Evolutionary conservation across 768 basidiomycete genomes (phyloP).

Genomic region (Gymnopilus dilepis): DNA sequence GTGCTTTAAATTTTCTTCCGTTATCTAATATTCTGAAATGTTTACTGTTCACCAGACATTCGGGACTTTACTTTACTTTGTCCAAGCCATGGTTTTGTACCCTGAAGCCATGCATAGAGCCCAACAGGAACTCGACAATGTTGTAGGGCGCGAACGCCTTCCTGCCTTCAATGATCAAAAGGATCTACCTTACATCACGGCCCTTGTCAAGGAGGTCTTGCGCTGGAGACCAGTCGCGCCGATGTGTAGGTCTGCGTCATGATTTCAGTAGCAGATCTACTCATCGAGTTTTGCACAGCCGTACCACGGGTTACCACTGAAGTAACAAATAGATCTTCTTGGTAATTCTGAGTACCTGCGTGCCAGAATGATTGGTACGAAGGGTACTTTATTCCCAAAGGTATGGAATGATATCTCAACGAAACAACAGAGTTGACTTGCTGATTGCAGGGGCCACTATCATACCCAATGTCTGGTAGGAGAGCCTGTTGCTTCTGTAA

Average conservation of each 20-base stretch:
- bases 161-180: constrained; percentile 23
- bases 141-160: constrained; percentile 24
- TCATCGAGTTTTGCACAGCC: background rate
- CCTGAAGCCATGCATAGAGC: constrained; percentile 23
- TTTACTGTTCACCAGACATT: background rate
- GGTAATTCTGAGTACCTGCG: too few species aligned
- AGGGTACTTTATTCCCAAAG: constrained; percentile 48
- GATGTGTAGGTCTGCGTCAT: constrained; percentile 15
- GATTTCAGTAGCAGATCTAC: background rate
- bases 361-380: constrained; percentile 46
- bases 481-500: too few species aligned
- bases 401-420: background rate
- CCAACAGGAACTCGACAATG: constrained; percentile 26
- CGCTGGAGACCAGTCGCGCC: constrained; percentile 25
- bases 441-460: background rate
- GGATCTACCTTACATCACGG: constrained; percentile 18
- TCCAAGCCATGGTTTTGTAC: constrained; percentile 24
- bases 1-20: background rate
- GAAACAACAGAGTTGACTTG: too few species aligned
- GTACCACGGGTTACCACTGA: background rate
- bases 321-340: background rate
- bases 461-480: constrained; percentile 12
- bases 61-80: constrained; percentile 5
- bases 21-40: background rate
- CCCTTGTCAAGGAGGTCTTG: constrained; percentile 25